Conservation (phyloP, 2,329 filamentous ascomycete genomes). For the Colletotrichum sp. region DNA sequence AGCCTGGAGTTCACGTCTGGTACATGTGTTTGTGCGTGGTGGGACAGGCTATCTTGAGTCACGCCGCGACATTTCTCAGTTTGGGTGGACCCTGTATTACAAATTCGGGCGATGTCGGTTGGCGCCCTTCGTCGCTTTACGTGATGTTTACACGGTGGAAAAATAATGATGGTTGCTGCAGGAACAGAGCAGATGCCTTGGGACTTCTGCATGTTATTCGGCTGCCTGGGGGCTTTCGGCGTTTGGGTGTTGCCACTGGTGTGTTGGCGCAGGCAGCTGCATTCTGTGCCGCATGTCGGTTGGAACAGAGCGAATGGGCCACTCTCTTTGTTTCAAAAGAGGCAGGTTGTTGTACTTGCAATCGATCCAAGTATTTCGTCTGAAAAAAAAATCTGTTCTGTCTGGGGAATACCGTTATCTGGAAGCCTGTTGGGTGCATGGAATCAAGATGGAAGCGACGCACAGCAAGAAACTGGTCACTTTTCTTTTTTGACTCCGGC, state of each 20-base stretch:
- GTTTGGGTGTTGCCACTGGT: neutral
- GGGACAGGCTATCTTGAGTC: neutral
- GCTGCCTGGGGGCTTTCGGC: neutral
- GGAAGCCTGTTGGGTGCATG: neutral
- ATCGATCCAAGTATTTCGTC: neutral
- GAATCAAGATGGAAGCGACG: accelerated
- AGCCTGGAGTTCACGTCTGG: neutral
- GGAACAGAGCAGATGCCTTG: neutral
- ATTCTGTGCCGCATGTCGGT: neutral
- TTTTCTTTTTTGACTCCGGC: neutral
- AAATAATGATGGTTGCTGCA: neutral
- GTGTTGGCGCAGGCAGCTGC: neutral
- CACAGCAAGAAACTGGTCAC: neutral
- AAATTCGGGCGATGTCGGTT: neutral
- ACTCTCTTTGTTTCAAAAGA: neutral
- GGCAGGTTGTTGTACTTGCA: accelerated
- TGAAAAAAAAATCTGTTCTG: accelerated
- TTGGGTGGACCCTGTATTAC: neutral
- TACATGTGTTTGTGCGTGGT: neutral
- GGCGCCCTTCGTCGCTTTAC: neutral
- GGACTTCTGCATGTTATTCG: neutral
- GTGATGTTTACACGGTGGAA: neutral
- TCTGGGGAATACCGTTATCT: accelerated
- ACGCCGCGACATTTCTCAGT: neutral
- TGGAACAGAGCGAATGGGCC: neutral